Conservation (phyloP, 1,284 basidiomycete genomes). For the Phellopilus nigrolimitatus region DNA sequence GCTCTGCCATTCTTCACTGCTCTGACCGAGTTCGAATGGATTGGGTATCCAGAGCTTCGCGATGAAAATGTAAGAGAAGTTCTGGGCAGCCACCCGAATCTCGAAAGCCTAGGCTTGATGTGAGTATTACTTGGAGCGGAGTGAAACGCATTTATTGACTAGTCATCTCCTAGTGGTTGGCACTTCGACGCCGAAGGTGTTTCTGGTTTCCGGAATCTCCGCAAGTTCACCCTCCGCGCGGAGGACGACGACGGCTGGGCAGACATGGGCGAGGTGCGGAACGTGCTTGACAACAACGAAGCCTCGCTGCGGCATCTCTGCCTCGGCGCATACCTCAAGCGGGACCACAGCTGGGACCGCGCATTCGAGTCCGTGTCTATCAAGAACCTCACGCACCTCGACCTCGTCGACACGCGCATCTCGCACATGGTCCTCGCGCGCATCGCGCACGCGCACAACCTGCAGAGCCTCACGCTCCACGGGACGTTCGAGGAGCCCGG, state of each 20-base stretch:
- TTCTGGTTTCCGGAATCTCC: conserved; percentile 51
- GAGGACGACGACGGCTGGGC: conserved; percentile 67
- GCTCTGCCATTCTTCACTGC: conserved; percentile 56
- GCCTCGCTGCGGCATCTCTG: conserved; percentile 54
- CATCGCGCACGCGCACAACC: conserved; percentile 53
- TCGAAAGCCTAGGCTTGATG: conserved; percentile 56
- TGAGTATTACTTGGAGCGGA: conserved; percentile 25
- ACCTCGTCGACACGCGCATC: conserved; percentile 61
- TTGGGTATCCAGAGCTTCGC: conserved; percentile 61
- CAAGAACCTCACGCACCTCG: conserved; percentile 58
- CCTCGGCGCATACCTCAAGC: conserved; percentile 58
- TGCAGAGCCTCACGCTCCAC: conserved; percentile 58
- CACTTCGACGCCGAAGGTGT: conserved; percentile 67
- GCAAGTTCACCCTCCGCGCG: conserved; percentile 59
- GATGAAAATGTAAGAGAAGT: conserved; percentile 57
- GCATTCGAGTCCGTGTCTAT: conserved; percentile 59
- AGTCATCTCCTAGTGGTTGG: conserved; percentile 43
- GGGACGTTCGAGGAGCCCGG: conserved; percentile 56
- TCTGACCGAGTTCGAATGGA: conserved; percentile 63
- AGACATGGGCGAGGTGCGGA: conserved; percentile 62
- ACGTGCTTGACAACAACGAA: conserved; percentile 55
- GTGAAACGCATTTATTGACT: conserved; percentile 6
- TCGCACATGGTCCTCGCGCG: conserved; percentile 56
- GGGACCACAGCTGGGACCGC: conserved; percentile 59
- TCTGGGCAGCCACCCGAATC: conserved; percentile 44